Conservation (phyloP, 345 rosid species). For the Reutealis trisperma region DNA sequence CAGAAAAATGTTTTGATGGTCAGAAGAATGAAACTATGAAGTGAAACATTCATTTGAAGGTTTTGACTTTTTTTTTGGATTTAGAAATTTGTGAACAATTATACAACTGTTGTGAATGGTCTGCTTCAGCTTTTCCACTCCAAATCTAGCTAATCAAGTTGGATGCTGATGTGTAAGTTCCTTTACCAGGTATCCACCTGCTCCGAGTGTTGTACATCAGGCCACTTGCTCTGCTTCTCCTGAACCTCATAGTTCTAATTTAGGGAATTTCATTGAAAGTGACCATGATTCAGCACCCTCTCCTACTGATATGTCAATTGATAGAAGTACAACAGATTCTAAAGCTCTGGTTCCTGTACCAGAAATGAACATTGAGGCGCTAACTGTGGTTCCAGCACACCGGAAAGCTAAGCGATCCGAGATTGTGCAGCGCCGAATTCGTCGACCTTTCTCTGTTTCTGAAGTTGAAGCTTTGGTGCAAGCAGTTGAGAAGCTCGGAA, state of each 20-base stretch:
- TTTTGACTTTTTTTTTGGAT: background rate
- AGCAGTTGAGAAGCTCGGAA: constrained; percentile 98
- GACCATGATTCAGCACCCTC: constrained; percentile 87
- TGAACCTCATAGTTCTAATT: constrained; percentile 39
- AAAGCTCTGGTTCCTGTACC: constrained; percentile 73
- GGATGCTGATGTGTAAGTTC: constrained; percentile 1
- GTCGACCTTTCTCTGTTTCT: constrained; percentile 94
- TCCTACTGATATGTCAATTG: constrained; percentile 45
- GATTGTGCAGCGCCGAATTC: constrained; percentile 89
- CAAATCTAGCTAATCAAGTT: background rate
- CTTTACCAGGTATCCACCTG: constrained; percentile 49
- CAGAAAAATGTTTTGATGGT: background rate
- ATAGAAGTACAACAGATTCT: constrained; percentile 51
- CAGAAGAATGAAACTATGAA: background rate
- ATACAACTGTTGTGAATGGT: background rate
- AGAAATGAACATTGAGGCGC: constrained; percentile 57
- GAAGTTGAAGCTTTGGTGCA: constrained; percentile 98
- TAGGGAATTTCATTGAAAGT: constrained; percentile 61
- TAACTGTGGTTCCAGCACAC: constrained; percentile 58
- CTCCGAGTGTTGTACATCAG: constrained; percentile 27
- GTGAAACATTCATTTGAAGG: background rate
- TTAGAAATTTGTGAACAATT: constrained; percentile 3
- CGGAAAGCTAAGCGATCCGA: constrained; percentile 77
- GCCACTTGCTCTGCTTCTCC: constrained; percentile 37
- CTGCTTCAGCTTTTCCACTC: background rate